Evolutionary conservation across 2,329 filamentous ascomycete species (phyloP).

Genomic region (Aspergillus proliferans): DNA sequence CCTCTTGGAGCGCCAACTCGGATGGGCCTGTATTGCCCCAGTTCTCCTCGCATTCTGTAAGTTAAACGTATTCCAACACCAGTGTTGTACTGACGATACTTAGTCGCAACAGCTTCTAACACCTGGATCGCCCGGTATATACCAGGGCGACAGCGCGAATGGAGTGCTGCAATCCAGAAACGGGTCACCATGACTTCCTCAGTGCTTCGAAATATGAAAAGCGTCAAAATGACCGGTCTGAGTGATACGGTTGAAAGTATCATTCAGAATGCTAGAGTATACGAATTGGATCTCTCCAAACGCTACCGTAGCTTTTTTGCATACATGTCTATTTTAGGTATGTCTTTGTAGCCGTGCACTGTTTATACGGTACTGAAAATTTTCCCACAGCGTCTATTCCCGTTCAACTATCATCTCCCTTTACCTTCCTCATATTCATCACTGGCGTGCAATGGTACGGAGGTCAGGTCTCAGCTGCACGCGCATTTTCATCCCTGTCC

Average conservation of each 20-base stretch:
- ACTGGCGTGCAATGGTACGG: neutral
- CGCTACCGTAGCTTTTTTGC: neutral
- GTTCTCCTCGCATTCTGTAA: slow-evolving; percentile 1
- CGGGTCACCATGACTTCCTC: slow-evolving; percentile 35
- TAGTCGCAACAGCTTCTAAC: neutral
- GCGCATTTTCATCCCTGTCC: neutral
- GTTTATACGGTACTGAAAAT: neutral
- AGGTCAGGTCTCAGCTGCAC: neutral
- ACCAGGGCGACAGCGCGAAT: slow-evolving; percentile 23
- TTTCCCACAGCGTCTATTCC: neutral
- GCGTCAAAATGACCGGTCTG: slow-evolving; percentile 35
- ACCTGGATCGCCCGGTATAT: slow-evolving; percentile 6
- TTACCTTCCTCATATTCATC: neutral
- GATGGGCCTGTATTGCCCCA: neutral
- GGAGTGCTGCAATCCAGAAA: slow-evolving; percentile 38
- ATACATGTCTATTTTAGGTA: neutral
- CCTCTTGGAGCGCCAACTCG: slow-evolving; percentile 4
- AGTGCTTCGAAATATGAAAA: slow-evolving; percentile 36
- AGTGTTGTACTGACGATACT: too few species aligned
- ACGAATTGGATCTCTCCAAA: neutral
- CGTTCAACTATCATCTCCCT: neutral
- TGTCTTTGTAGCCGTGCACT: neutral
- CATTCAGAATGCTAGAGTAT: neutral
- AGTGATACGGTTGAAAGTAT: slow-evolving; percentile 8
- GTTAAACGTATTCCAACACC: neutral